These are phyloP conservation scores for Trametes sanguinea DNA, from an alignment of 768 basidiomycete species.

Conservation along the genomic window DNA sequence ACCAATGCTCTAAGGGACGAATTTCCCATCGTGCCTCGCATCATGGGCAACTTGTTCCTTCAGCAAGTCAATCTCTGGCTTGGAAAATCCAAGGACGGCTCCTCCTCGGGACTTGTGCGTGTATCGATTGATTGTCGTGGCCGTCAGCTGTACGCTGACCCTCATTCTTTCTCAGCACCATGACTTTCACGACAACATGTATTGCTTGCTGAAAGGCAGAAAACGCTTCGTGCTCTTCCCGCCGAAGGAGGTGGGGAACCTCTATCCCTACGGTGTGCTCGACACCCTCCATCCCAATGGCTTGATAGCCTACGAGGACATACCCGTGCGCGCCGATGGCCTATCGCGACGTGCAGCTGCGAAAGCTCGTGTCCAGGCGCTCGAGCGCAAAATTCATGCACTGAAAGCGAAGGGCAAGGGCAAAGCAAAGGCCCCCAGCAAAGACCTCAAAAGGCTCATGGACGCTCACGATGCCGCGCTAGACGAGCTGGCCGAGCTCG, in stretches of 20 bases:
- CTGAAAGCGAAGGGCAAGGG: conserved; percentile 25
- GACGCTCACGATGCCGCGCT: conserved; percentile 27
- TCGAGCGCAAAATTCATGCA: conserved; percentile 27
- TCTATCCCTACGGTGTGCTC: conserved; percentile 32
- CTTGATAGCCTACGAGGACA: conserved; percentile 32
- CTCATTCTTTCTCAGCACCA: conserved; percentile 26
- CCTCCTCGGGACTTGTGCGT: conserved; percentile 35
- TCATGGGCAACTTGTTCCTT: conserved; percentile 34
- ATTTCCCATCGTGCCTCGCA: conserved; percentile 30
- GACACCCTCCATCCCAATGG: conserved; percentile 31
- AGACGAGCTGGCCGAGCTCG: conserved; percentile 28
- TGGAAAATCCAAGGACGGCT: conserved; percentile 31
- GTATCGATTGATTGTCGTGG: background rate
- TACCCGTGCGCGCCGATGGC: conserved; percentile 32
- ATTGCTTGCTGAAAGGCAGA: conserved; percentile 32
- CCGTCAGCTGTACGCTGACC: background rate
- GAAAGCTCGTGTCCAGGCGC: conserved; percentile 28
- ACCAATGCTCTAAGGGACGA: conserved; percentile 32
- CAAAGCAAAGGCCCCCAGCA: conserved; percentile 20
- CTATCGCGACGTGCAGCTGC: conserved; percentile 27
- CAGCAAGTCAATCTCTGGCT: conserved; percentile 38
- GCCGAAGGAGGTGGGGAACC: conserved; percentile 26
- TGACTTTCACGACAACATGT: conserved; percentile 38
- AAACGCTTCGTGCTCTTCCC: conserved; percentile 38
- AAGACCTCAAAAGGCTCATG: conserved; percentile 26